Percentiles rank a stretch among this genome's conserved stretches.
Evolutionary conservation across 192 early-diverging fungal species (phyloP).

Genomic region (Umbelopsis isabellina): DNA sequence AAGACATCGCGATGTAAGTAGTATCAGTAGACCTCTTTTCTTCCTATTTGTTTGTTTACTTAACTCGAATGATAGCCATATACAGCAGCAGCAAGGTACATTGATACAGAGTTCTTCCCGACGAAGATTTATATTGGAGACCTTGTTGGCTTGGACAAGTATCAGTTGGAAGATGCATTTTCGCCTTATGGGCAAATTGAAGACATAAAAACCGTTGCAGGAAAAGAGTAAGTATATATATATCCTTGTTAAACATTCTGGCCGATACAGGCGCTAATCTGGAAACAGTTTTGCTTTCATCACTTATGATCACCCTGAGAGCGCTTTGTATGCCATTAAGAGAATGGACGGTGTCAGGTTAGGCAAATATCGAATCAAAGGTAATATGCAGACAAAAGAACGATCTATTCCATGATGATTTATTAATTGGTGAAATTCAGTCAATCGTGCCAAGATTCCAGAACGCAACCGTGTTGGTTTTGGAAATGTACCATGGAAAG

Average conservation of each 20-base stretch:
- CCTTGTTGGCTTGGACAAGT: slow-evolving; percentile 34
- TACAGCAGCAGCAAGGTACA: slow-evolving; percentile 48
- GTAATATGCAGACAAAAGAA: slow-evolving; percentile 7
- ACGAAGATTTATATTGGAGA: slow-evolving; percentile 57
- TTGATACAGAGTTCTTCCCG: slow-evolving; percentile 56
- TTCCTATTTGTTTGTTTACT: neutral
- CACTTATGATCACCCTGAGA: slow-evolving; percentile 46
- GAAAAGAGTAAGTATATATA: slow-evolving; percentile 44
- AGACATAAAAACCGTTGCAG: slow-evolving; percentile 52
- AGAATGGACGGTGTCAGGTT: slow-evolving; percentile 49
- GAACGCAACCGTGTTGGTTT: slow-evolving; percentile 56
- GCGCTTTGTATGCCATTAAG: slow-evolving; percentile 45
- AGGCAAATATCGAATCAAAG: slow-evolving; percentile 42
- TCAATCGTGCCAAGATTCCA: slow-evolving; percentile 58
- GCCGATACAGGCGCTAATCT: too few species aligned
- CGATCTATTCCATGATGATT: neutral
- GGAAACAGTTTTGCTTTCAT: slow-evolving; percentile 48
- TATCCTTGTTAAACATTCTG: too few species aligned
- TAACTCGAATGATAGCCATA: slow-evolving; percentile 36
- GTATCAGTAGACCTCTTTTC: neutral
- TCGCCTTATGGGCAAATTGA: slow-evolving; percentile 49
- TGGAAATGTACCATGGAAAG: slow-evolving; percentile 56
- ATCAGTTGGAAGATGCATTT: slow-evolving; percentile 39
- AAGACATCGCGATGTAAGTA: slow-evolving; percentile 20
- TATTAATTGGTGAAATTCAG: slow-evolving; percentile 22